A percentile compares a stretch with the other conserved stretches of the same genome.
Evolutionary conservation across 2,329 filamentous ascomycete species (phyloP).

Genomic region (Botrytis pseudocinerea): DNA sequence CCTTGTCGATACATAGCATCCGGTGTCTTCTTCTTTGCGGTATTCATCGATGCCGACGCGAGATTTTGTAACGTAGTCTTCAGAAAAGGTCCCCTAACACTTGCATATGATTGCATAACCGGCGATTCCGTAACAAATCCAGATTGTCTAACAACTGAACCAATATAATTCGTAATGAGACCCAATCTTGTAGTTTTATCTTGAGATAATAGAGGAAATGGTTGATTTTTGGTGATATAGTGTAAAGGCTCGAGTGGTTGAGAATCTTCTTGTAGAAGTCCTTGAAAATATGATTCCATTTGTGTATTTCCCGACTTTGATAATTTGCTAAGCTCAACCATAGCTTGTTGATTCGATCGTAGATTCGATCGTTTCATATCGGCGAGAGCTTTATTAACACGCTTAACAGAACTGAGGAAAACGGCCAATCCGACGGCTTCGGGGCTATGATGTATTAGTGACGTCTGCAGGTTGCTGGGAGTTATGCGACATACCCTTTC

Average conservation of each 20-base stretch:
- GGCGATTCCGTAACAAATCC: constrained; percentile 60
- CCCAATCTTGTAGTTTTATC: constrained; percentile 75
- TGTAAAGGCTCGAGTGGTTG: constrained; percentile 84
- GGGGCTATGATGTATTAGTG: constrained; percentile 52
- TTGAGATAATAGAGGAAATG: constrained; percentile 78
- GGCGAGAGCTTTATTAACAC: constrained; percentile 78
- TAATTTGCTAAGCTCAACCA: constrained; percentile 74
- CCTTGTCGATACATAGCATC: constrained; percentile 85
- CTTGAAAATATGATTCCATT: constrained; percentile 81
- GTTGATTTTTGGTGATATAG: constrained; percentile 84
- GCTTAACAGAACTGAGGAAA: constrained; percentile 87
- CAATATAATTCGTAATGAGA: constrained; percentile 77
- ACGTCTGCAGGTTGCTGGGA: background rate
- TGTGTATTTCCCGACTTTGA: constrained; percentile 78
- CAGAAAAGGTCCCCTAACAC: constrained; percentile 85
- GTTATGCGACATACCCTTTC: constrained; percentile 52
- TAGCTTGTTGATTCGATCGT: constrained; percentile 86
- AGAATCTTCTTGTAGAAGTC: constrained; percentile 75
- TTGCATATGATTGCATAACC: constrained; percentile 79
- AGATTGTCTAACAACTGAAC: constrained; percentile 55
- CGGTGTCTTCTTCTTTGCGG: constrained; percentile 73
- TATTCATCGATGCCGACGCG: constrained; percentile 81
- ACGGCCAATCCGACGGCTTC: constrained; percentile 77
- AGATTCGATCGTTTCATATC: constrained; percentile 91
- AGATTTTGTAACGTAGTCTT: constrained; percentile 79